Evolutionary conservation across 495 filamentous ascomycete genomes (phyloP).

Genomic region (Penicillium tannophilum): DNA sequence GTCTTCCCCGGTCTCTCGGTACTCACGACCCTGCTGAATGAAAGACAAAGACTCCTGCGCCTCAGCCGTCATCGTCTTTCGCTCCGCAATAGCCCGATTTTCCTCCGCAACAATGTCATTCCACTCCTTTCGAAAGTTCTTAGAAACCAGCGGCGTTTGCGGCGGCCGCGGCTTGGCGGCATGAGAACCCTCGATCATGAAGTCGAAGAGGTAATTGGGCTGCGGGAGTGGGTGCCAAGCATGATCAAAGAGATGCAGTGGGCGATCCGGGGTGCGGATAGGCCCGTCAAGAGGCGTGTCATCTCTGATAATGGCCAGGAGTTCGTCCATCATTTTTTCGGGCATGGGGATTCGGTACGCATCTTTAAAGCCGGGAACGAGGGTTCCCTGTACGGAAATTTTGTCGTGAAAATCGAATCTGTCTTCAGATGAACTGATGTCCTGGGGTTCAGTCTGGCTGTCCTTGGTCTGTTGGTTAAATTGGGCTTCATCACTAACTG

Average conservation of each 20-base stretch:
- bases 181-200: neutral
- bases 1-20: neutral
- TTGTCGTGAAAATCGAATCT: neutral
- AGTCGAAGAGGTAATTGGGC: neutral
- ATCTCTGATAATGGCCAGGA: slow-evolving; percentile 6
- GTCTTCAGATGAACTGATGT: slow-evolving; percentile 15
- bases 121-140: neutral
- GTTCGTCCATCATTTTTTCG: neutral
- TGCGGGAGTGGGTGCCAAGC: neutral
- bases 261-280: neutral
- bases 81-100: neutral
- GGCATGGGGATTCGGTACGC: slow-evolving; percentile 14
- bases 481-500: slow-evolving; percentile 15
- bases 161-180: neutral
- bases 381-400: neutral
- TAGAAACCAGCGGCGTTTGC: neutral
- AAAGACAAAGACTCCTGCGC: neutral
- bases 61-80: neutral
- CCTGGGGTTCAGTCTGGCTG: slow-evolving; percentile 12
- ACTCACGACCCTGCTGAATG: neutral
- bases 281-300: neutral
- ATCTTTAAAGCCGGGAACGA: neutral
- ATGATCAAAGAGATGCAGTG: neutral
- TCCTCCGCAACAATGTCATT: neutral
- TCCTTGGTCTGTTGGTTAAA: neutral